Percentiles rank a stretch among this genome's conserved stretches.
Evolutionary conservation across 2,329 filamentous ascomycete species (phyloP).

Genomic region (Pestalotiopsis sp.): DNA sequence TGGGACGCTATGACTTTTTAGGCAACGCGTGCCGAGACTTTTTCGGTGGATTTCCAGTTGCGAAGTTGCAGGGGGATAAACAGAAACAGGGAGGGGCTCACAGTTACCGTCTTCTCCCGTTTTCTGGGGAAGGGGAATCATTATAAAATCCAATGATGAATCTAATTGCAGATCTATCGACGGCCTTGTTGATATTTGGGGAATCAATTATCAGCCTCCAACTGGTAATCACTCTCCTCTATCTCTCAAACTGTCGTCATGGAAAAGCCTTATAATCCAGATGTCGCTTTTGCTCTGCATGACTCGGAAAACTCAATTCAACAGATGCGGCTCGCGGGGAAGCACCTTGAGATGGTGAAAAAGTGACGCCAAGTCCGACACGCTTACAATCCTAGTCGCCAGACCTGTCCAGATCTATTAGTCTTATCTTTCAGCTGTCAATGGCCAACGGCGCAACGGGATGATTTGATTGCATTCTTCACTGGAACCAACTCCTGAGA

Average conservation of each 20-base stretch:
- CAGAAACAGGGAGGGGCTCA: not conserved
- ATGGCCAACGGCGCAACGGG: not conserved
- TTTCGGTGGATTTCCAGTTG: not conserved
- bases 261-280: not conserved
- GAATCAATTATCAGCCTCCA: no score
- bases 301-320: not conserved
- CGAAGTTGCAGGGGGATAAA: not conserved
- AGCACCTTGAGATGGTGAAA: not conserved
- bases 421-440: not conserved
- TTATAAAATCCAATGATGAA: not conserved
- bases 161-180: not conserved
- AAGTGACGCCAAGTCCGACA: not conserved
- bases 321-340: not conserved
- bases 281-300: not conserved
- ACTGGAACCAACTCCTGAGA: not conserved
- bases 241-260: not conserved
- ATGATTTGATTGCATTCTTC: not conserved
- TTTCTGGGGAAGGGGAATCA: not conserved
- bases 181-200: not conserved
- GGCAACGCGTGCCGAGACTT: constrained; percentile 9
- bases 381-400: not conserved
- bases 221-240: not conserved
- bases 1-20: not conserved
- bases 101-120: not conserved
- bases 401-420: not conserved